These are phyloP conservation scores for Diplodia sapinea DNA, from an alignment of 2,329 filamentous ascomycete genomes.

Conservation along the genomic window DNA sequence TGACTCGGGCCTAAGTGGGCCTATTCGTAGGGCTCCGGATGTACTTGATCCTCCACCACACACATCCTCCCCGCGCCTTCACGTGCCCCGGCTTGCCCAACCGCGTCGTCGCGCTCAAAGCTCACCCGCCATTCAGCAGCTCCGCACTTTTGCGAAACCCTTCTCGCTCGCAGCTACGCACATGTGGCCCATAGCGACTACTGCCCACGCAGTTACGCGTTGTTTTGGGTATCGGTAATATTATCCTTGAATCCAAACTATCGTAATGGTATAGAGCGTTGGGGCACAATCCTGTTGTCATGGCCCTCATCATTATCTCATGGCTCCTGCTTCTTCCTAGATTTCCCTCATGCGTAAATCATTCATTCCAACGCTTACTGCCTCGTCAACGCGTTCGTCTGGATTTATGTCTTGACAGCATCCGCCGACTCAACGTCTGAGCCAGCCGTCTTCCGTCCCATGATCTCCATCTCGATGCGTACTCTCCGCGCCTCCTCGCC, in stretches of 20 bases:
- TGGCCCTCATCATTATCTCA: not conserved
- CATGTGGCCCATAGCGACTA: not conserved
- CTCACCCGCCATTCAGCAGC: not conserved
- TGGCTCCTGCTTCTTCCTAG: not conserved
- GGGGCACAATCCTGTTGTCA: conserved; percentile 4
- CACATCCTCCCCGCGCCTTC: not conserved
- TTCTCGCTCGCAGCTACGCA: not conserved
- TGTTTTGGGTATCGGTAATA: not conserved
- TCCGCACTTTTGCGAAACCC: not conserved
- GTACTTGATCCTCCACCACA: not conserved
- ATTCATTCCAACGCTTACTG: not conserved
- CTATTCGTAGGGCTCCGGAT: not conserved
- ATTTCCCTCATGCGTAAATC: not conserved
- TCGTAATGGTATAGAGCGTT: conserved; percentile 16
- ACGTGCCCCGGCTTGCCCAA: not conserved
- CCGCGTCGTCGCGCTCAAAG: no score
- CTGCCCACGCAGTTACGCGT: not conserved
- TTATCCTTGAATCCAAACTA: not conserved
- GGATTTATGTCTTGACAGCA: conserved; percentile 1
- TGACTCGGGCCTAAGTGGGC: conserved; percentile 2
- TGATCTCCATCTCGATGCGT: conserved; percentile 40
- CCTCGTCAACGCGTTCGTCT: not conserved
- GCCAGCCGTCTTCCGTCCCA: conserved; percentile 4
- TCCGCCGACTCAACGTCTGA: conserved; percentile 26
- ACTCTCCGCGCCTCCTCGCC: conserved; percentile 44